Conservation (phyloP, 352 stramenopile genomes). For the Thraustochytrium sp. region DNA sequence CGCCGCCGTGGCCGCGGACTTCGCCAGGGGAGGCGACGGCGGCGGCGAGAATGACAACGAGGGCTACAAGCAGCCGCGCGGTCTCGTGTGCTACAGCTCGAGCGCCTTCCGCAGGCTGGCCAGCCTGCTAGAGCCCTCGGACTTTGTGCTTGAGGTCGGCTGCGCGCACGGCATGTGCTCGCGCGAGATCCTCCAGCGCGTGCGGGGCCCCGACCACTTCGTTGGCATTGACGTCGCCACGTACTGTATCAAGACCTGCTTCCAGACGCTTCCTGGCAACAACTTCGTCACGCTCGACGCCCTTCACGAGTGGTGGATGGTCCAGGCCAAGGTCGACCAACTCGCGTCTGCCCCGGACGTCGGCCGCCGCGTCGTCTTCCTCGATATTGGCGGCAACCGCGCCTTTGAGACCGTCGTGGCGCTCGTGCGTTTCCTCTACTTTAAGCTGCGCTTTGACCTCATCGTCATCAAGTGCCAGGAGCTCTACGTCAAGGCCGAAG, state of each 20-base stretch:
- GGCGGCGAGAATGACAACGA: neutral
- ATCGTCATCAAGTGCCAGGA: slow-evolving; percentile 22
- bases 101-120: slow-evolving; percentile 8
- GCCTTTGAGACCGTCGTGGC: slow-evolving; percentile 21
- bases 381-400: slow-evolving; percentile 29
- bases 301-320: slow-evolving; percentile 6
- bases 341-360: neutral
- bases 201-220: neutral
- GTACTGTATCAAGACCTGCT: slow-evolving; percentile 3
- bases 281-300: neutral
- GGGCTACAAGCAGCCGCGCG: neutral
- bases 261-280: neutral
- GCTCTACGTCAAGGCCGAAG: neutral
- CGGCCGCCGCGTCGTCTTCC: neutral
- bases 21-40: neutral
- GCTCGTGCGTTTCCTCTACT: neutral
- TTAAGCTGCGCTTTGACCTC: neutral
- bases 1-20: neutral
- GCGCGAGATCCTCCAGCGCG: neutral
- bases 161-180: slow-evolving; percentile 29
- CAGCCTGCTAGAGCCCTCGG: neutral
- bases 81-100: neutral
- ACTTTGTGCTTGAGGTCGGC: slow-evolving; percentile 35
- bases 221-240: slow-evolving; percentile 6
- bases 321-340: neutral